phyloP scores from a whole-genome alignment of 1,139 yeast genomes.

The Nakaseomyces kungkrabaensis region DNA sequence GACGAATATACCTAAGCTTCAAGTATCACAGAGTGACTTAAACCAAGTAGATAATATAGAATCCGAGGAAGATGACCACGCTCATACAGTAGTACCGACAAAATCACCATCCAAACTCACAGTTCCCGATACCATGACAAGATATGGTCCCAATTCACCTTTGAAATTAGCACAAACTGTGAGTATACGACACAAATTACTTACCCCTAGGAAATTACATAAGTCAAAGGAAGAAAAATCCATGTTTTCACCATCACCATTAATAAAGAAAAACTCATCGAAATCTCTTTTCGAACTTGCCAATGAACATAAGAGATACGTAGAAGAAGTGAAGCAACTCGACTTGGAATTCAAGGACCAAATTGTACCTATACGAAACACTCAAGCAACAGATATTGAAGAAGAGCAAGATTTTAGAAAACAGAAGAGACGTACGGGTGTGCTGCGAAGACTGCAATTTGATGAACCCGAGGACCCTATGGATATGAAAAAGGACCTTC shows the following conservation, averaged over 20 bases:
- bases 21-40: neutral
- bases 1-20: neutral
- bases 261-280: conserved; percentile 21
- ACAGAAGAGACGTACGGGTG: conserved; percentile 8
- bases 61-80: neutral
- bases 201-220: conserved; percentile 5
- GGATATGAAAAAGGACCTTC: conserved; percentile 15
- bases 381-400: neutral
- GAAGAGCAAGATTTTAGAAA: conserved; percentile 6
- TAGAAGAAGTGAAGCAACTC: conserved; percentile 14
- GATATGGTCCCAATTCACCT: conserved; percentile 28
- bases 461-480: conserved; percentile 3
- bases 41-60: neutral
- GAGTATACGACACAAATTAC: conserved; percentile 7
- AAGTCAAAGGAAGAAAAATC: neutral
- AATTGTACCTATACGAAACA: neutral
- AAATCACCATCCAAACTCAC: neutral
- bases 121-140: neutral
- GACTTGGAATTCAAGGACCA: neutral
- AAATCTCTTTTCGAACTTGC: conserved; percentile 22
- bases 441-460: conserved; percentile 12
- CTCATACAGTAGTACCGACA: neutral
- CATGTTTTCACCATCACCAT: conserved; percentile 24
- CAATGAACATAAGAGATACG: conserved; percentile 18
- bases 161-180: conserved; percentile 16